phyloP scores from a whole-genome alignment of 2,329 filamentous ascomycete genomes.

The Aspergillus pseudoglaucus region DNA sequence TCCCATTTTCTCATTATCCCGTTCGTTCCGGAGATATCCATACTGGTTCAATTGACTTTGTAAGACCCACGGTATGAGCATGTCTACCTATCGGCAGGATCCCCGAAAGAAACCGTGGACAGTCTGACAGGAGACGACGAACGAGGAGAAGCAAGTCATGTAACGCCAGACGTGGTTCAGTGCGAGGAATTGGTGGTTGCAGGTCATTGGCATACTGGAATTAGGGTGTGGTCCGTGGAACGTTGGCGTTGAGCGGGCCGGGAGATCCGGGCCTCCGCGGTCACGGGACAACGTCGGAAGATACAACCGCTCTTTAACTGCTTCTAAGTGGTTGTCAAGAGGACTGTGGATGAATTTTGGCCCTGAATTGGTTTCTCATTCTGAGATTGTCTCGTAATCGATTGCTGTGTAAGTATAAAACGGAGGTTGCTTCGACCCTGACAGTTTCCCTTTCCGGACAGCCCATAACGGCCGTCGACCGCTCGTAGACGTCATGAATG shows the following conservation, averaged over 20 bases:
- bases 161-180: no score
- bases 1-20: neutral
- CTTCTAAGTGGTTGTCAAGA: no score
- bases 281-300: neutral
- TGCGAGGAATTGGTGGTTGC: neutral
- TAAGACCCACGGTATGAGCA: neutral
- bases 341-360: no score
- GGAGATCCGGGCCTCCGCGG: neutral
- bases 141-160: no score
- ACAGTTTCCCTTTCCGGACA: neutral
- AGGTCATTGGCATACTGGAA: neutral
- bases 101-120: slow-evolving; percentile 2
- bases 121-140: slow-evolving; percentile 4
- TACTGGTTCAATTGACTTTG: neutral
- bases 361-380: no score
- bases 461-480: neutral
- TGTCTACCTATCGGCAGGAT: neutral
- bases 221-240: neutral
- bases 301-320: neutral
- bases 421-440: neutral
- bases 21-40: neutral
- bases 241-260: neutral
- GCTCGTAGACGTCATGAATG: neutral
- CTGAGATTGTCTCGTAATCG: no score
- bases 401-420: neutral